Percentiles rank a stretch among this genome's conserved stretches.
Conservation (phyloP, 306 rosid genomes). For the Pachyrhizus erosus region DNA sequence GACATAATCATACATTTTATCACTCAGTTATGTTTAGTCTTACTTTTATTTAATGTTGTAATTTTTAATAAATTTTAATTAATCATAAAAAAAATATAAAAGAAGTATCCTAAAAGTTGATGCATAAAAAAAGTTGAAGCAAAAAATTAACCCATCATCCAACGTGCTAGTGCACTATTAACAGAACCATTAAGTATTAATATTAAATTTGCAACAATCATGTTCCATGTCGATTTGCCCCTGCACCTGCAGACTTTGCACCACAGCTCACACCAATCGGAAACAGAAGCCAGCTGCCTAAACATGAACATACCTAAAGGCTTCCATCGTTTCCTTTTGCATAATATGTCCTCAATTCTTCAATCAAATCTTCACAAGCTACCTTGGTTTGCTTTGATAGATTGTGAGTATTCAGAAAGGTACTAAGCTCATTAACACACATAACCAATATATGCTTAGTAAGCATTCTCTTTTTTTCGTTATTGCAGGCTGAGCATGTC, state of each 20-base stretch:
- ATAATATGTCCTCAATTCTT: constrained; percentile 17
- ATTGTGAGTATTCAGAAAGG: constrained; percentile 15
- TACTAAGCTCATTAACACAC: constrained; percentile 7
- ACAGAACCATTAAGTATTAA: background rate
- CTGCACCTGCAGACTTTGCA: no score
- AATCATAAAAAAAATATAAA: no score
- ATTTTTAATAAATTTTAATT: no score
- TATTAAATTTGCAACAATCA: background rate
- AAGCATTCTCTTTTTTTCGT: background rate
- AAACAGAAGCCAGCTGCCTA: background rate
- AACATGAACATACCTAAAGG: background rate
- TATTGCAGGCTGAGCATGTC: background rate
- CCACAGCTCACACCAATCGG: background rate
- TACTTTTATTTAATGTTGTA: no score
- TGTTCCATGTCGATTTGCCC: background rate
- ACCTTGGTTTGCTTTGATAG: constrained; percentile 30
- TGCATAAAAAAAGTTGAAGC: no score
- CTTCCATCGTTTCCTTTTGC: background rate
- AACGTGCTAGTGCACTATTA: background rate
- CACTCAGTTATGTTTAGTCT: no score
- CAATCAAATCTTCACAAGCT: constrained; percentile 34
- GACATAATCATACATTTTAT: no score
- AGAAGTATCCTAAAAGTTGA: no score
- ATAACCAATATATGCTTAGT: constrained; percentile 21
- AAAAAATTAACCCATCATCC: background rate